Conservation (phyloP, 1,284 basidiomycete species). For the Bondarzewia mesenterica region DNA sequence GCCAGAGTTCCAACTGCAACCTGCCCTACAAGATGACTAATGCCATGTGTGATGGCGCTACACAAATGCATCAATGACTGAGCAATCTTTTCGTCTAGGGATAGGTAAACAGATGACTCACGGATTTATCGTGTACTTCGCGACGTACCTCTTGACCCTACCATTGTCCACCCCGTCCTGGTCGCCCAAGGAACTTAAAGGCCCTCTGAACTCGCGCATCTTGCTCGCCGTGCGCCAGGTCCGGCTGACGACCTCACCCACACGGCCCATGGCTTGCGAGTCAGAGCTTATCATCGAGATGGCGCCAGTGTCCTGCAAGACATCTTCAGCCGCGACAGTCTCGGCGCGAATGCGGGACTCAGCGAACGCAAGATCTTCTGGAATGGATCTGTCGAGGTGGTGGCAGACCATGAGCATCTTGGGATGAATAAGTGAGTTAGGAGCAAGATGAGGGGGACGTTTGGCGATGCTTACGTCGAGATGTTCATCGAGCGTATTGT, state of each 20-base stretch:
- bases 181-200: constrained; percentile 58
- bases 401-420: constrained; percentile 99
- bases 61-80: constrained; percentile 5
- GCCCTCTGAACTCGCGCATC: constrained; percentile 78
- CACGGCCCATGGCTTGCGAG: constrained; percentile 96
- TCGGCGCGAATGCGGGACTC: constrained; percentile 96
- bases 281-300: constrained; percentile 97
- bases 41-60: constrained; percentile 92
- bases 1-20: constrained; percentile 81
- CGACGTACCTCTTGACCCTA: constrained; percentile 95
- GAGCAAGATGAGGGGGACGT: not conserved
- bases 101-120: constrained; percentile 35
- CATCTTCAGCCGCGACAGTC: constrained; percentile 96
- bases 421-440: not conserved
- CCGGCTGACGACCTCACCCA: constrained; percentile 88
- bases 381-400: constrained; percentile 82
- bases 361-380: constrained; percentile 94
- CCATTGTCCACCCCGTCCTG: constrained; percentile 71
- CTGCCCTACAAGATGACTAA: constrained; percentile 83
- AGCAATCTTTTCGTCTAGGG: not conserved
- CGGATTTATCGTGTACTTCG: constrained; percentile 99
- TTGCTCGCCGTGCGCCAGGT: constrained; percentile 98
- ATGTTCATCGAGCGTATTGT: constrained; percentile 95
- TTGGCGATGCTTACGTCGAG: constrained; percentile 62
- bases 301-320: constrained; percentile 90